Conservation (phyloP, 148 eudicot genomes). For the Diospyros lotus region DNA sequence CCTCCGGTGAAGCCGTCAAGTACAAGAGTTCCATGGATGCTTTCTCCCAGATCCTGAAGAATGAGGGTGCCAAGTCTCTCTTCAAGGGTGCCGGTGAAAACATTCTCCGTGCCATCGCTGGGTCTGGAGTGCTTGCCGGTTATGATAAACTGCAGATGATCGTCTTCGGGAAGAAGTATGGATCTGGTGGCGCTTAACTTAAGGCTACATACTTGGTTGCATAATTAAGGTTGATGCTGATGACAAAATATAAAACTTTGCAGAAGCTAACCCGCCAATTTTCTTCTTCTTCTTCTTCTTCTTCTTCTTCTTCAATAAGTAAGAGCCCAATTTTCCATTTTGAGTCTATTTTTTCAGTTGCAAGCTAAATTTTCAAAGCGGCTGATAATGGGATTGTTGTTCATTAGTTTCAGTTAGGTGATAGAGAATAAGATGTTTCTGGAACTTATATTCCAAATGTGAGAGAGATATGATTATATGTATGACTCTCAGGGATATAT, state of each 20-base stretch:
- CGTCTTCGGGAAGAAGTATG: constrained; percentile 28
- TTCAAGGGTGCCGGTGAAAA: constrained; percentile 27
- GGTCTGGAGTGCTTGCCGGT: constrained; percentile 33
- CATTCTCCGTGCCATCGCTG: constrained; percentile 28
- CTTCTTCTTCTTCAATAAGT: background rate
- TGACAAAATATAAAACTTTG: background rate
- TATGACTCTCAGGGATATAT: background rate
- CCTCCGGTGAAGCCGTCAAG: constrained; percentile 30
- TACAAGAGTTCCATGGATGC: constrained; percentile 32
- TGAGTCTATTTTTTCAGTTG: background rate
- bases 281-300: too few relatives aligned
- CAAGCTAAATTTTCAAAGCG: background rate
- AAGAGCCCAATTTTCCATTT: background rate
- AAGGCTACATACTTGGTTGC: background rate
- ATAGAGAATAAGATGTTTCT: background rate
- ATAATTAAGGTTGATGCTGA: constrained; percentile 3
- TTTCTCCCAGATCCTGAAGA: constrained; percentile 26
- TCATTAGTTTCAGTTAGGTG: background rate
- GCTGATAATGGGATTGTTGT: background rate
- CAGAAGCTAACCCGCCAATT: background rate
- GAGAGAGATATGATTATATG: background rate
- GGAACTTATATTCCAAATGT: background rate
- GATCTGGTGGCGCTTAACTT: constrained; percentile 19
- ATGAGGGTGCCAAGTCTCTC: constrained; percentile 29
- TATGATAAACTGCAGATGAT: constrained; percentile 32